Evolutionary conservation across 352 stramenopile species (phyloP), one percentile per base, ranked within the genome.

Genomic region (Phytopythium boreale): DNA sequence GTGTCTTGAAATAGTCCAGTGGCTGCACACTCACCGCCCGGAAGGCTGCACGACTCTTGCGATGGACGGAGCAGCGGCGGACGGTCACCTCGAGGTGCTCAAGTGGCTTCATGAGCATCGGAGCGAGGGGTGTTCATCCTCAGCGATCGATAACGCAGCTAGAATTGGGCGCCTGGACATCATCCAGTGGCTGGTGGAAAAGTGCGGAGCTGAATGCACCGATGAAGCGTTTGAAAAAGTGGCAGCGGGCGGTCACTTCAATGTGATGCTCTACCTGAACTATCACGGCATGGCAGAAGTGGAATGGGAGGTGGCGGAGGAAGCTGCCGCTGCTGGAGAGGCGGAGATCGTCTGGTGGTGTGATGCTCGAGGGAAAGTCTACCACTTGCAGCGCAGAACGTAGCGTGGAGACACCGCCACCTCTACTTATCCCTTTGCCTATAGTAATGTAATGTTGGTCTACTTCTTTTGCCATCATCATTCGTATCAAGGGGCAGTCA

Each of bases 91-190:
- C 22, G 22, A 36, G 15, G 22, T 55, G 47, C 15, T 55, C 47
- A 31, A 55, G 22, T 55, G 59, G 22, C 29, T 55, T 34, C 22
- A 26, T 17, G 29, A 60, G 27, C 50, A 80, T 41, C 67, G 70
- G 17, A n/a, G 66, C 22, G 60, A 72, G 20, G 69, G 29, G 2
- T 57, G 51, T 29, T 43, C 51, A 12, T 14, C 12, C 11, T 39
- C 29, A 5, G 51, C 51, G 20, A 75, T 72, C 52, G 68, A 70
- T 59, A 67, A 68, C 51, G 69, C 69, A 20, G 65, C 41, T 44
- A 55, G 65, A 34, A 60, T 61, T 11, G 69, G 65, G 0, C 59
- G 65, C 55, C 52, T 75, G 9, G 69, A 76, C 27, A 76, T 76
- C 20, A 39, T 73, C 55, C 53, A 73, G 56, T 76, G 69, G 66